phyloP scores from a whole-genome alignment of 73 alveolate species.

The Effrenium voratum region DNA sequence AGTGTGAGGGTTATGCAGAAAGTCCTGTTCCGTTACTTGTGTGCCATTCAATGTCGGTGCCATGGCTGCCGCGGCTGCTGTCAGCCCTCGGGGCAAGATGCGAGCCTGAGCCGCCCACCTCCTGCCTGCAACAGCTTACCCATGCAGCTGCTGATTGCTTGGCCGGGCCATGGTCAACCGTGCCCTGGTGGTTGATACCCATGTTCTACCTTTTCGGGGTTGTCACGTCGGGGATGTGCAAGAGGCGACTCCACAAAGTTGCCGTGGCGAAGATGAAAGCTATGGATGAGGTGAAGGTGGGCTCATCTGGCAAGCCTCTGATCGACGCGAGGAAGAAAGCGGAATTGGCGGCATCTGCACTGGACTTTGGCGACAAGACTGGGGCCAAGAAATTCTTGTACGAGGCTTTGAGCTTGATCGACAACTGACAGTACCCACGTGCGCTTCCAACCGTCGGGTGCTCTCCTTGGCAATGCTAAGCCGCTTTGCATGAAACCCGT shows the following conservation, averaged over 20 bases:
- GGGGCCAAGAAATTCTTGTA: constrained; percentile 48
- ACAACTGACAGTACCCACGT: neutral
- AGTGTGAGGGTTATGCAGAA: too few relatives aligned
- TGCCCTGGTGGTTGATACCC: constrained; percentile 59
- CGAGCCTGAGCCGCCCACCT: constrained; percentile 20
- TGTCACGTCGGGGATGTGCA: constrained; percentile 44
- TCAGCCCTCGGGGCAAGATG: neutral
- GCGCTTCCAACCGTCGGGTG: too few relatives aligned
- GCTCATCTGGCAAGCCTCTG: constrained; percentile 21
- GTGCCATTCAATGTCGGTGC: too few relatives aligned
- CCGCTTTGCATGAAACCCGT: too few relatives aligned
- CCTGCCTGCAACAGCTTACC: constrained; percentile 49
- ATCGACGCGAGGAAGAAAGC: constrained; percentile 68
- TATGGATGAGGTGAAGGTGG: neutral
- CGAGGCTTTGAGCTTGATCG: constrained; percentile 54
- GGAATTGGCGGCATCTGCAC: constrained; percentile 59
- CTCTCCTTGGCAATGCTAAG: too few relatives aligned
- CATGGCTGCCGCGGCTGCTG: constrained; percentile 3
- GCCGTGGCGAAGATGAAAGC: constrained; percentile 28
- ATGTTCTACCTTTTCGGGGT: constrained; percentile 43
- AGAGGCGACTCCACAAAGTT: constrained; percentile 70
- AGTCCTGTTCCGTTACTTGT: too few relatives aligned
- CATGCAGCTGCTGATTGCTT: constrained; percentile 60
- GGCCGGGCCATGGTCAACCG: constrained; percentile 76
- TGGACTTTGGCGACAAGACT: constrained; percentile 52